A percentile compares a stretch with the other conserved stretches of the same genome.
Conservation (phyloP, 306 rosid species). For the Macrotyloma uniflorum region DNA sequence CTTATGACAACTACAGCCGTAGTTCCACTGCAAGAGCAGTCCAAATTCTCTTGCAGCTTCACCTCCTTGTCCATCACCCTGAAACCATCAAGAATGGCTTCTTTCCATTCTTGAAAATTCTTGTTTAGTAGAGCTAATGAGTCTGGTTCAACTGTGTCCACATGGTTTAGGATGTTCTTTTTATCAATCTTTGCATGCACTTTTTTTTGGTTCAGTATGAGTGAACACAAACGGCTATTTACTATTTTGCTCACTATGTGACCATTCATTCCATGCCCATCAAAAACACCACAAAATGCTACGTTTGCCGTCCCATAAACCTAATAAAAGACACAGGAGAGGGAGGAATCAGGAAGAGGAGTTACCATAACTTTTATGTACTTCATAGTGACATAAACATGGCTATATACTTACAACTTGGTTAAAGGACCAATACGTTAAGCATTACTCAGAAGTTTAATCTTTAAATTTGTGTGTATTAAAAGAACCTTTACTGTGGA, state of each 20-base stretch:
- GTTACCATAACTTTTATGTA: background rate
- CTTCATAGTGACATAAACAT: background rate
- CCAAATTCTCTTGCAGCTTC: constrained; percentile 57
- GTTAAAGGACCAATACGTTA: no score
- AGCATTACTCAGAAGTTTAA: no score
- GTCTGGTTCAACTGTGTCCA: background rate
- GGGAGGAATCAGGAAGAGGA: background rate
- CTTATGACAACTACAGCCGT: constrained; percentile 61
- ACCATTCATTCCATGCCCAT: constrained; percentile 75
- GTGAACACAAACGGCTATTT: constrained; percentile 44
- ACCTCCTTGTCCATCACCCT: constrained; percentile 68
- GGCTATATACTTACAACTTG: background rate
- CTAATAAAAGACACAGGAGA: constrained; percentile 15
- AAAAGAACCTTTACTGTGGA: no score
- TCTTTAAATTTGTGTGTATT: no score
- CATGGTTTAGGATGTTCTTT: background rate
- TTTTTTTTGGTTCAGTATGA: constrained; percentile 41
- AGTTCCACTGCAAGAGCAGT: constrained; percentile 61
- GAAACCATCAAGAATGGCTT: constrained; percentile 46
- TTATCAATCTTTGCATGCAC: background rate
- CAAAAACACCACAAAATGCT: constrained; percentile 60
- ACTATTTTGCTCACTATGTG: constrained; percentile 58
- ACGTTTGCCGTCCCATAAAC: constrained; percentile 47
- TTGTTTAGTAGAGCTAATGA: background rate
- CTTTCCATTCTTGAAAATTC: constrained; percentile 44